Percentiles rank a stretch among this genome's conserved stretches.
phyloP scores from a whole-genome alignment of 2,329 filamentous ascomycete genomes.

The Calonectria pseudoturangicola region DNA sequence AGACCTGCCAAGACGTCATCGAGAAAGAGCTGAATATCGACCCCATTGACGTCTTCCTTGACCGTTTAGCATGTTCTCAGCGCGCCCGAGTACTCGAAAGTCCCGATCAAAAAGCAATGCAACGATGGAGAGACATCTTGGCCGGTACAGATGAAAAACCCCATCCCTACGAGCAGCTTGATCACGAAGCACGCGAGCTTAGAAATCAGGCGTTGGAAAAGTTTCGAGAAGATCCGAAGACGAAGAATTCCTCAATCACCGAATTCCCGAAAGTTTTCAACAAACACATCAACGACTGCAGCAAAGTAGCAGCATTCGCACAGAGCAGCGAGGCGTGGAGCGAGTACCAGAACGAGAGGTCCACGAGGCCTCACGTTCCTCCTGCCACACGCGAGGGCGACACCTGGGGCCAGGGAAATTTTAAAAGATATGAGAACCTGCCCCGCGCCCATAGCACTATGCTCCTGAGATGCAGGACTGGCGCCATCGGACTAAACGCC shows the following conservation, averaged over 20 bases:
- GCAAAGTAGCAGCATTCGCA: neutral
- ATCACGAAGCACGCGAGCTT: neutral
- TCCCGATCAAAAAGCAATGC: neutral
- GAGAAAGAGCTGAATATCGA: constrained; percentile 5
- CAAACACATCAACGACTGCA: neutral
- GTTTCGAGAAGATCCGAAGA: neutral
- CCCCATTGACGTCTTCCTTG: neutral
- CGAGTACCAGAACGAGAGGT: neutral
- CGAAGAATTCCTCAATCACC: neutral
- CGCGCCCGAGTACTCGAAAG: neutral
- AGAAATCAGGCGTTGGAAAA: neutral
- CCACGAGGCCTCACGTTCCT: neutral
- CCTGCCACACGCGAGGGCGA: neutral
- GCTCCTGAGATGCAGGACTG: constrained; percentile 2
- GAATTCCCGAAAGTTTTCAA: neutral
- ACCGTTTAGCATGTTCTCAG: neutral
- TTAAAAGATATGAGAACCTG: neutral
- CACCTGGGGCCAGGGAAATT: neutral
- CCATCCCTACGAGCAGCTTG: neutral
- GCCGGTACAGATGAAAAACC: too few relatives aligned
- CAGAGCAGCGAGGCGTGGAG: neutral
- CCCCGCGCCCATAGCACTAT: neutral
- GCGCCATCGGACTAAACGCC: neutral
- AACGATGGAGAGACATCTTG: neutral
- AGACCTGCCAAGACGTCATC: neutral